Percentiles rank a stretch among this genome's conserved stretches.
These are phyloP conservation scores for Cornus controversa DNA, from an alignment of 148 eudicot species.

Conservation along the genomic window DNA sequence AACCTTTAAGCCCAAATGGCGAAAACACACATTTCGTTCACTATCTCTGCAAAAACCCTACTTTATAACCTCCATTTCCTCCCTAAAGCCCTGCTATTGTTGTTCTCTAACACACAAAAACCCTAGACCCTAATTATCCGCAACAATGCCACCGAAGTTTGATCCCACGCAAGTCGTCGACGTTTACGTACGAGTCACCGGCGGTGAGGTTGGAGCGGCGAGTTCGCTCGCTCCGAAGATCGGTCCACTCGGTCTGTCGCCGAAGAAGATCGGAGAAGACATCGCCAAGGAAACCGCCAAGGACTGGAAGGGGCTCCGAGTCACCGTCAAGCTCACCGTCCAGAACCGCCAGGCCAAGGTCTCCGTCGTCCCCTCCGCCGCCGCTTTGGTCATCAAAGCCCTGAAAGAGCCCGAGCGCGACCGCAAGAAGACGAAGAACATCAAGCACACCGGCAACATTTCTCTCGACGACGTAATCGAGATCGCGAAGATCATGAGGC, in stretches of 20 bases:
- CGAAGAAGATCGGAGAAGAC: constrained; percentile 41
- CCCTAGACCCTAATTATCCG: constrained; percentile 14
- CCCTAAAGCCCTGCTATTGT: neutral
- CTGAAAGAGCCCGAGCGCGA: constrained; percentile 38
- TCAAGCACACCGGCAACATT: constrained; percentile 33
- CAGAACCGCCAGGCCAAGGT: constrained; percentile 39
- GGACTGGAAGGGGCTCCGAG: constrained; percentile 40
- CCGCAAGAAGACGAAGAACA: constrained; percentile 34
- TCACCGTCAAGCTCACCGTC: constrained; percentile 37
- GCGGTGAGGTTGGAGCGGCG: constrained; percentile 43
- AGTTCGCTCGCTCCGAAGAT: constrained; percentile 39
- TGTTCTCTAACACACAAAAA: neutral
- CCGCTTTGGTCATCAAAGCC: constrained; percentile 33
- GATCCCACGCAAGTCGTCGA: constrained; percentile 40
- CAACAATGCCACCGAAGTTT: constrained; percentile 36
- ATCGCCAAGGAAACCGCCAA: constrained; percentile 40
- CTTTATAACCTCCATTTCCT: neutral
- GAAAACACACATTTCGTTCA: neutral
- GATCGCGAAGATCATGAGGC: constrained; percentile 31
- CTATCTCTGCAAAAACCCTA: constrained; percentile 11
- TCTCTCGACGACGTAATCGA: constrained; percentile 33
- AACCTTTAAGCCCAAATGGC: neutral
- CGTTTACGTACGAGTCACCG: constrained; percentile 41
- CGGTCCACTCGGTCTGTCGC: constrained; percentile 40
- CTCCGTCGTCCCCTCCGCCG: constrained; percentile 36